Percentiles rank a stretch among this genome's conserved stretches.
These are phyloP conservation scores for Puccinellia tenuiflora DNA, from an alignment of 176 grass and related monocot genomes.

Conservation along the genomic window DNA sequence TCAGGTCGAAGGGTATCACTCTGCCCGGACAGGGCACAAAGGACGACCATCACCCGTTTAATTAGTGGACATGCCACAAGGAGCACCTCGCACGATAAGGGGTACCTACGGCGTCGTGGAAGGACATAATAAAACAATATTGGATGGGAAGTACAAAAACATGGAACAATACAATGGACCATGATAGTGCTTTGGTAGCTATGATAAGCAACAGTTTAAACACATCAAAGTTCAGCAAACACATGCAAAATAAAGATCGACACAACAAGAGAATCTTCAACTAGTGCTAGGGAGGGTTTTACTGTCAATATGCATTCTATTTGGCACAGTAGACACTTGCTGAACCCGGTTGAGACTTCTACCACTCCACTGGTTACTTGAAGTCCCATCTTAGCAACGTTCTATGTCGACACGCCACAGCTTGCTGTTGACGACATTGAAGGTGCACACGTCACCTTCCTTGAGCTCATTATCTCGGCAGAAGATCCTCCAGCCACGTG, in stretches of 20 bases:
- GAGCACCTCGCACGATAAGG: not conserved
- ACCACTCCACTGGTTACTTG: not conserved
- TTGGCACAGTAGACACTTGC: not conserved
- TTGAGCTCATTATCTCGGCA: not conserved
- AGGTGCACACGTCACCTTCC: constrained; percentile 12
- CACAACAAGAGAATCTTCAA: not conserved
- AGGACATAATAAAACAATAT: not conserved
- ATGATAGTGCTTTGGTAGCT: not conserved
- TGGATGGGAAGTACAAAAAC: not conserved
- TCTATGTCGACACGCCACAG: constrained; percentile 14
- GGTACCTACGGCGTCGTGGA: not conserved
- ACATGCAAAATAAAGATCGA: not conserved
- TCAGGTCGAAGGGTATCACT: no score
- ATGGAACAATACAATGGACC: not conserved
- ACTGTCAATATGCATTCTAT: not conserved
- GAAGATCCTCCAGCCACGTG: constrained; percentile 21
- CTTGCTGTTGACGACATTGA: not conserved
- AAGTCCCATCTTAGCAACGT: not conserved
- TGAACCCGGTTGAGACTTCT: not conserved
- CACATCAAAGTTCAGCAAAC: not conserved
- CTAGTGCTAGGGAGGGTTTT: not conserved
- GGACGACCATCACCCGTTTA: not conserved
- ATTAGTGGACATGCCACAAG: not conserved
- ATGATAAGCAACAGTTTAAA: not conserved
- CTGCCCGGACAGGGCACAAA: not conserved